phyloP scores from a whole-genome alignment of 768 basidiomycete genomes.

The Psilocybe subaeruginosa region DNA sequence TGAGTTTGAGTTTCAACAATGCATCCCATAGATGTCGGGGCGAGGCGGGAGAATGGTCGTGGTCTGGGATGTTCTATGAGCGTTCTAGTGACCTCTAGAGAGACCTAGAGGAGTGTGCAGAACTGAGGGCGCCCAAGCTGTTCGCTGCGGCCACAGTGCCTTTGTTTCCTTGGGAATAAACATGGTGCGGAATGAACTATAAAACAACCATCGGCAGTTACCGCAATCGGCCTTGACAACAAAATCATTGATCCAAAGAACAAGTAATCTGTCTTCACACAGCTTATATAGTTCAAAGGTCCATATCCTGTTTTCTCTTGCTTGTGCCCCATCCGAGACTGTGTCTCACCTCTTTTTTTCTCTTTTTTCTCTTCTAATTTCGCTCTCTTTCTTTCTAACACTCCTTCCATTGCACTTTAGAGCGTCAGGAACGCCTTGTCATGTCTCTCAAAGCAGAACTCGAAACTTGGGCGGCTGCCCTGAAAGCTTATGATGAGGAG shows the following conservation, averaged over 20 bases:
- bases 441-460: slow-evolving; percentile 77
- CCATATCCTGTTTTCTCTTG: slow-evolving; percentile 25
- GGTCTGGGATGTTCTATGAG: slow-evolving; percentile 11
- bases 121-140: not conserved
- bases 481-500: slow-evolving; percentile 85
- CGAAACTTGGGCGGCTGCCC: slow-evolving; percentile 85
- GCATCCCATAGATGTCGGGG: not conserved
- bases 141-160: not conserved
- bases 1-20: not conserved
- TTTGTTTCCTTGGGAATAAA: slow-evolving; percentile 28
- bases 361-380: slow-evolving; percentile 21
- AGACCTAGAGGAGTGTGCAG: slow-evolving; percentile 14
- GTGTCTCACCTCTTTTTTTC: slow-evolving; percentile 39
- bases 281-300: slow-evolving; percentile 25
- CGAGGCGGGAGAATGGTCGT: not conserved
- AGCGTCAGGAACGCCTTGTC: slow-evolving; percentile 42
- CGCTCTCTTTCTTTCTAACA: slow-evolving; percentile 29
- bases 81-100: slow-evolving; percentile 17
- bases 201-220: slow-evolving; percentile 21
- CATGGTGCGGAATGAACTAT: slow-evolving; percentile 5
- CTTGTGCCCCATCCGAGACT: slow-evolving; percentile 43
- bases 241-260: slow-evolving; percentile 27
- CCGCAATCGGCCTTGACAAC: slow-evolving; percentile 36
- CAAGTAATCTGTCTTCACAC: slow-evolving; percentile 22
- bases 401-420: slow-evolving; percentile 25